Base-by-base conservation (phyloP, 345 rosid species). In the Combretum micranthum region DNA sequence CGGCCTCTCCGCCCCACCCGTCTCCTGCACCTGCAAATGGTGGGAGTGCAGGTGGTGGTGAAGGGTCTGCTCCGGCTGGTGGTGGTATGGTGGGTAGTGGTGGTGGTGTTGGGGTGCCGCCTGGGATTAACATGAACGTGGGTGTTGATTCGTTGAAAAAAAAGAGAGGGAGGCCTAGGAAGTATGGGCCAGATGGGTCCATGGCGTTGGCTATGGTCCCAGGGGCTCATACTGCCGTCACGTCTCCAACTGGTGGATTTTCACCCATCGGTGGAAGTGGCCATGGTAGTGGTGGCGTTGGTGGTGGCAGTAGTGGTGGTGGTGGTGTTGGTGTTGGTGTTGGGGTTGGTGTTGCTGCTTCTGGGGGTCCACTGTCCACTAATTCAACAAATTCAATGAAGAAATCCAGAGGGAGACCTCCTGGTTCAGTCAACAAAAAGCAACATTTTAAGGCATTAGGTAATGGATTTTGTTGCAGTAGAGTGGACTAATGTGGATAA, bases 401-500 rank as follows among this genome's bases (percentile, higher is more conserved):
- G 82, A 90, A 89, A 53, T 63, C 73, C 45, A 76, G 91, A 69
- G 97, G 97, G 37, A 80, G 97, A 64, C 98, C 98, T 21, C 96
- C 79, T 54, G 96, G 98, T 37, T 85, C 96, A n/a, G 52, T 21
- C 49, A 60, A 65, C 67, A 91, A 79, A 69, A 85, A 83, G 69
- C 83, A 65, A 50, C 77, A 55, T 46, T 55, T 70, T 55, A 72
- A 79, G 51, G 80, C 85, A 51, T 56, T 81, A 49, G 98, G 96
- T 90, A 75, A 63, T 42, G 53, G 13, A 22, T 23, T 20, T 8
- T 19, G 22, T 32, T 44, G 6, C 32, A 12, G 18, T 44, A 20
- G 16, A 20, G 26, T 14, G 26, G 25, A 50, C 25, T 22, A 50
- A 13, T 50, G 4, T 20, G 26, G 11, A 26, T 3, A n/a, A n/a